Percentiles rank a stretch among this genome's conserved stretches.
phyloP scores from a whole-genome alignment of 306 rosid species.

The Corylus heterophylla region DNA sequence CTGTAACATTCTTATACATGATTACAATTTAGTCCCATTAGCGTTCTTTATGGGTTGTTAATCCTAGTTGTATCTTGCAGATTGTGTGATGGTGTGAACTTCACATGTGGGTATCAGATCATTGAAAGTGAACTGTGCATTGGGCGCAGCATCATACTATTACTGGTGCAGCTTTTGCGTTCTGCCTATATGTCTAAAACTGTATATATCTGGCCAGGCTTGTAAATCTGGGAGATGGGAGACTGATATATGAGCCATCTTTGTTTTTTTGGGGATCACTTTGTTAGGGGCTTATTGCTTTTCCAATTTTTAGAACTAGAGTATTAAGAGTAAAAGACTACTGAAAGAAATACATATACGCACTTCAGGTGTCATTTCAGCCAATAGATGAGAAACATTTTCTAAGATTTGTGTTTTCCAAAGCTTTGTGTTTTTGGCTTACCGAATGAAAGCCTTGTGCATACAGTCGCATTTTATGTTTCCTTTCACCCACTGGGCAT shows the following conservation, averaged over 20 bases:
- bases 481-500: too few species aligned
- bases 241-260: conserved; percentile 33
- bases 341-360: background rate
- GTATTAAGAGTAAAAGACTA: conserved; percentile 21
- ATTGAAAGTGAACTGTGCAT: conserved; percentile 21
- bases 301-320: conserved; percentile 26
- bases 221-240: conserved; percentile 48
- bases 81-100: conserved; percentile 50
- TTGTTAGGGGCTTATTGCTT: conserved; percentile 27
- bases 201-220: conserved; percentile 54
- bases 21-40: background rate
- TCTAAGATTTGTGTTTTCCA: background rate
- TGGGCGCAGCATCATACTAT: conserved; percentile 15
- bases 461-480: background rate
- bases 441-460: background rate
- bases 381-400: background rate
- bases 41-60: conserved; percentile 18
- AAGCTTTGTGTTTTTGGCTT: background rate
- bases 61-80: conserved; percentile 28
- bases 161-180: conserved; percentile 21
- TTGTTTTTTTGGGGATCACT: conserved; percentile 15
- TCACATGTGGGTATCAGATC: conserved; percentile 29
- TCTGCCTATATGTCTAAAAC: conserved; percentile 29
- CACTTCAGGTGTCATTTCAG: background rate
- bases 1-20: background rate